These are phyloP conservation scores for Aspergillus funiculosus DNA, from an alignment of 495 filamentous ascomycete species.

Conservation along the genomic window DNA sequence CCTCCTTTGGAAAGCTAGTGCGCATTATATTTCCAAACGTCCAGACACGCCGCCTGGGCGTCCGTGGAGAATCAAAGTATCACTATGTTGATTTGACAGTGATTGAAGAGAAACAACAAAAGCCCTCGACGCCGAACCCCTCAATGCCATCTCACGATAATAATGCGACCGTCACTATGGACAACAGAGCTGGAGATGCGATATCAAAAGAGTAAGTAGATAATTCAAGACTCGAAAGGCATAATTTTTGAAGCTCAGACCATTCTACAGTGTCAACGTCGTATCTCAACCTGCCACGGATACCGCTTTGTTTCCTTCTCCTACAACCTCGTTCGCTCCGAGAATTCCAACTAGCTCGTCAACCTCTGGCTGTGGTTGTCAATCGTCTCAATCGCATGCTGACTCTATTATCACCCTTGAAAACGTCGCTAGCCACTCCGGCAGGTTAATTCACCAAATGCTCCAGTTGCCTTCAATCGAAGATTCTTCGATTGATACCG, in stretches of 20 bases:
- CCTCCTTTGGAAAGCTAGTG: slow-evolving; percentile 95
- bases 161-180: slow-evolving; percentile 15
- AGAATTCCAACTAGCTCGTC: slow-evolving; percentile 24
- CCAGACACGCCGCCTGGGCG: slow-evolving; percentile 83
- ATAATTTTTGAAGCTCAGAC: slow-evolving; percentile 1
- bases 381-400: slow-evolving; percentile 18
- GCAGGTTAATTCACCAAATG: slow-evolving; percentile 56
- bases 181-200: slow-evolving; percentile 23
- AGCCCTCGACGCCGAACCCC: slow-evolving; percentile 26
- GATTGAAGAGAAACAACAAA: slow-evolving; percentile 46
- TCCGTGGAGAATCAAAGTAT: slow-evolving; percentile 96
- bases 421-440: slow-evolving; percentile 40
- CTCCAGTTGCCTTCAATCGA: slow-evolving; percentile 59
- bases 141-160: slow-evolving; percentile 24
- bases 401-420: slow-evolving; percentile 33
- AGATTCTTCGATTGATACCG: slow-evolving; percentile 50
- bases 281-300: slow-evolving; percentile 53
- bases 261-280: slow-evolving; percentile 30
- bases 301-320: slow-evolving; percentile 64
- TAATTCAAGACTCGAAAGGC: neutral
- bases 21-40: slow-evolving; percentile 92
- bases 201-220: slow-evolving; percentile 35
- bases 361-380: slow-evolving; percentile 28
- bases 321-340: slow-evolving; percentile 39
- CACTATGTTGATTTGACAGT: slow-evolving; percentile 89